A percentile compares a stretch with the other conserved stretches of the same genome.
phyloP scores from a whole-genome alignment of 257 asterid species.

The Solanum verrucosum region DNA sequence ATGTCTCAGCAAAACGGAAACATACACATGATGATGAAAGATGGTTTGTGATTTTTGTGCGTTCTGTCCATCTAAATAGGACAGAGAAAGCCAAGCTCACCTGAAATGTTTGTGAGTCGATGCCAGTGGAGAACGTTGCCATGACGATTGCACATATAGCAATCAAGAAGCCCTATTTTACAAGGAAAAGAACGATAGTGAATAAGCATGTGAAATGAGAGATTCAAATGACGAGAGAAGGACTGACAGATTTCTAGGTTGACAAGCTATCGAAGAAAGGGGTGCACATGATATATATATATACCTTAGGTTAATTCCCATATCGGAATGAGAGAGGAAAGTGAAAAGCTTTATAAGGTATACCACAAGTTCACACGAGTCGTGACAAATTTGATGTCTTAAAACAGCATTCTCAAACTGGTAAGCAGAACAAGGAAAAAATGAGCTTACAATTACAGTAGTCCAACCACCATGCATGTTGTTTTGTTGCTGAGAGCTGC shows the following conservation, averaged over 20 bases:
- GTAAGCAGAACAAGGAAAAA: neutral
- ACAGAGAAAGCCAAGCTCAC: constrained; percentile 12
- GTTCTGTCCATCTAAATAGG: neutral
- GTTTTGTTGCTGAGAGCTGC: constrained; percentile 56
- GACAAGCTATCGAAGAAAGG: neutral
- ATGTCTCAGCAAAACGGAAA: neutral
- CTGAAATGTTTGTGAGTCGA: constrained; percentile 90
- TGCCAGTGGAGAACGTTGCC: constrained; percentile 94
- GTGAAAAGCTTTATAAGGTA: neutral
- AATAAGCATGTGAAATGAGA: neutral
- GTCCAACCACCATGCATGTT: constrained; percentile 61
- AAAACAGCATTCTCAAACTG: neutral
- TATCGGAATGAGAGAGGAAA: neutral
- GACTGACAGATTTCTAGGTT: neutral
- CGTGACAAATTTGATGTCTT: neutral
- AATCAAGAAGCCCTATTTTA: constrained; percentile 56
- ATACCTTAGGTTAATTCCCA: no score
- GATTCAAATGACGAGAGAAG: neutral
- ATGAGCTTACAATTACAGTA: constrained; percentile 56
- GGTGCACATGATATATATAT: no score
- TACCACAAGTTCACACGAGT: neutral
- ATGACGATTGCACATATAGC: constrained; percentile 77
- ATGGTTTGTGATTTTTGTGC: neutral
- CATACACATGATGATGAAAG: neutral
- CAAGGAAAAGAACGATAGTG: neutral